phyloP scores from a whole-genome alignment of 352 stramenopile species.

The Phytopythium cucurbitacearum region DNA sequence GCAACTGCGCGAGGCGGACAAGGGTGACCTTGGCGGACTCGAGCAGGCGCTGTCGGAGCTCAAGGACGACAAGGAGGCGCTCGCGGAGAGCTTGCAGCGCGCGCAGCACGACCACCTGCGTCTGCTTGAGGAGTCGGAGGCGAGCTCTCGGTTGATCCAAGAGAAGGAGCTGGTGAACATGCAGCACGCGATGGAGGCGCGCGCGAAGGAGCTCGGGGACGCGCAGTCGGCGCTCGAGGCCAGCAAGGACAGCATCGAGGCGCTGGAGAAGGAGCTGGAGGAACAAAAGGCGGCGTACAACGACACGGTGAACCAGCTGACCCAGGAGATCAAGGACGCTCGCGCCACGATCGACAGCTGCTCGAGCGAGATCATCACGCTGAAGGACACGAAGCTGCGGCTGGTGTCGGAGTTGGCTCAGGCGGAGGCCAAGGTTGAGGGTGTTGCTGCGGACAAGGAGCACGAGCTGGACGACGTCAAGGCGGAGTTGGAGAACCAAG shows the following conservation, averaged over 20 bases:
- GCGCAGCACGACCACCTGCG: conserved; percentile 35
- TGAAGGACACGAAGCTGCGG: conserved; percentile 31
- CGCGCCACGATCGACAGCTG: conserved; percentile 30
- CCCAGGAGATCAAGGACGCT: conserved; percentile 39
- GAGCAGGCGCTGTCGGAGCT: conserved; percentile 33
- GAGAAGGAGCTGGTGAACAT: conserved; percentile 36
- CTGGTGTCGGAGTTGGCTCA: conserved; percentile 35
- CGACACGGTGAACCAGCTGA: conserved; percentile 31
- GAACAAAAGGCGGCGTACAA: conserved; percentile 24
- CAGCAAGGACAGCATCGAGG: conserved; percentile 24
- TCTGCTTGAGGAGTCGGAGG: conserved; percentile 25
- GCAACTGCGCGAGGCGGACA: conserved; percentile 34
- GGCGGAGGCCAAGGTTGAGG: conserved; percentile 31
- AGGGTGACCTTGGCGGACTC: conserved; percentile 40
- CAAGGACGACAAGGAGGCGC: conserved; percentile 43
- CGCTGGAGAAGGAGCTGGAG: conserved; percentile 36
- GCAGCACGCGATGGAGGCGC: conserved; percentile 32
- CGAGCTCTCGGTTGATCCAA: conserved; percentile 23
- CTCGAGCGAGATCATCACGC: conserved; percentile 23
- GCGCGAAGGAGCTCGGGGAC: conserved; percentile 36
- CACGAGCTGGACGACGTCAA: conserved; percentile 22
- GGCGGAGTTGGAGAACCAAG: conserved; percentile 20
- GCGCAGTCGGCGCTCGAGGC: conserved; percentile 28
- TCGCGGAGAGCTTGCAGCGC: conserved; percentile 39
- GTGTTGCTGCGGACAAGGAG: conserved; percentile 21